Evolutionary conservation across 2,329 filamentous ascomycete species (phyloP).

Genomic region (Clonostachys rhizophaga): DNA sequence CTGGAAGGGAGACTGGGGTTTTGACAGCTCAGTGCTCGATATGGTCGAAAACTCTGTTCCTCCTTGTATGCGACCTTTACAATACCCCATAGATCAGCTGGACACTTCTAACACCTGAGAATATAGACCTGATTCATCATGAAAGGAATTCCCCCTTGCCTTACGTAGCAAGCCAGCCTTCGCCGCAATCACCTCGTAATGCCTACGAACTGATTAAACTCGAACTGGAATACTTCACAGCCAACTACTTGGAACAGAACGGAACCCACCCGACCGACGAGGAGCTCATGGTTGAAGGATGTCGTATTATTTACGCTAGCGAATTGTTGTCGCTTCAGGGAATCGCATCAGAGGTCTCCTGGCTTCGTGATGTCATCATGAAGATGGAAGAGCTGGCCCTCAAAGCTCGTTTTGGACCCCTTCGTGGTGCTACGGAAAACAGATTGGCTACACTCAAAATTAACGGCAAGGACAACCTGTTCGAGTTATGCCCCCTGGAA

Average conservation of each 20-base stretch:
- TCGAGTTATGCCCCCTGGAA: conserved; percentile 53
- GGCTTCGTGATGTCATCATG: conserved; percentile 57
- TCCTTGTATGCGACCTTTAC: conserved; percentile 48
- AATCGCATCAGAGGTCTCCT: conserved; percentile 33
- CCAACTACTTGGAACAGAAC: conserved; percentile 35
- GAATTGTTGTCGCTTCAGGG: conserved; percentile 38
- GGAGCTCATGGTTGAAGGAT: conserved; percentile 54
- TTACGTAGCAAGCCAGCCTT: conserved; percentile 39
- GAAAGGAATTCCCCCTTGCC: conserved; percentile 54
- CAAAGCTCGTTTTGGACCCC: conserved; percentile 41
- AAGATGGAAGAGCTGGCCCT: conserved; percentile 33
- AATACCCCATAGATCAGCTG: conserved; percentile 27
- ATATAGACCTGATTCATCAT: conserved; percentile 58
- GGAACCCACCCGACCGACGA: conserved; percentile 39
- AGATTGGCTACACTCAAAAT: conserved; percentile 44
- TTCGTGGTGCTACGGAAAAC: conserved; percentile 39
- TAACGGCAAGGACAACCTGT: conserved; percentile 53
- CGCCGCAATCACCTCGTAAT: conserved; percentile 43
- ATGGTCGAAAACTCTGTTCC: conserved; percentile 65
- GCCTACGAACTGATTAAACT: conserved; percentile 59
- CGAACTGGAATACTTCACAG: conserved; percentile 48
- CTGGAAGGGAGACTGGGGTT: conserved; percentile 69
- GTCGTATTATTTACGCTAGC: conserved; percentile 50
- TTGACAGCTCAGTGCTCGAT: conserved; percentile 54
- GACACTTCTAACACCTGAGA: conserved; percentile 32